These are phyloP conservation scores for Microdochium nivale DNA, from an alignment of 2,329 filamentous ascomycete species.

Conservation along the genomic window DNA sequence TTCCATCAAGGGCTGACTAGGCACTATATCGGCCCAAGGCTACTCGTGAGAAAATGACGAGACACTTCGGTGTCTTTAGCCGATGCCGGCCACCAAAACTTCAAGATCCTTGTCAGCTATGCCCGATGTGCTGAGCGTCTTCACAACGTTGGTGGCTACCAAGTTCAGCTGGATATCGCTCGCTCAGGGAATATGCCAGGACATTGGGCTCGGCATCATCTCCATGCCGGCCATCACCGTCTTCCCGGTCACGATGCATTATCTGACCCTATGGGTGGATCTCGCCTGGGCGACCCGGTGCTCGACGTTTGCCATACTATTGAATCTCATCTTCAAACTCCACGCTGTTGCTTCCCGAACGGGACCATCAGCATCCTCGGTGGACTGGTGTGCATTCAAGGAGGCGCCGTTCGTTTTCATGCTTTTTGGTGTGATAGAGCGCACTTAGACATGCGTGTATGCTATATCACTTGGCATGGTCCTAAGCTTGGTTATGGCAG, in stretches of 20 bases:
- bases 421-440: no score
- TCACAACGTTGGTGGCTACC: slow-evolving; percentile 26
- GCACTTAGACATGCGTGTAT: slow-evolving; percentile 35
- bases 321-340: slow-evolving; percentile 34
- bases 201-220: slow-evolving; percentile 45
- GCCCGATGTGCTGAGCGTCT: slow-evolving; percentile 28
- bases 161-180: slow-evolving; percentile 31
- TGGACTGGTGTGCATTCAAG: slow-evolving; percentile 41
- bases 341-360: slow-evolving; percentile 28
- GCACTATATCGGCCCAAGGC: no score
- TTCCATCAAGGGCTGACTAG: no score
- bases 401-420: slow-evolving; percentile 35
- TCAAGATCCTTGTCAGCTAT: slow-evolving; percentile 19
- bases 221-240: slow-evolving; percentile 45
- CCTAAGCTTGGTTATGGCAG: slow-evolving; percentile 31
- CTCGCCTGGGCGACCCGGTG: slow-evolving; percentile 58
- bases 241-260: slow-evolving; percentile 49
- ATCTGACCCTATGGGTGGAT: slow-evolving; percentile 51
- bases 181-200: slow-evolving; percentile 40
- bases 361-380: slow-evolving; percentile 30
- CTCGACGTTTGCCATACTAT: slow-evolving; percentile 44
- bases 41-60: no score
- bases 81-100: slow-evolving; percentile 23
- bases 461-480: slow-evolving; percentile 33
- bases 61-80: slow-evolving; percentile 19